These are phyloP conservation scores for Pythium chondricola DNA, from an alignment of 352 stramenopile genomes.

Conservation along the genomic window DNA sequence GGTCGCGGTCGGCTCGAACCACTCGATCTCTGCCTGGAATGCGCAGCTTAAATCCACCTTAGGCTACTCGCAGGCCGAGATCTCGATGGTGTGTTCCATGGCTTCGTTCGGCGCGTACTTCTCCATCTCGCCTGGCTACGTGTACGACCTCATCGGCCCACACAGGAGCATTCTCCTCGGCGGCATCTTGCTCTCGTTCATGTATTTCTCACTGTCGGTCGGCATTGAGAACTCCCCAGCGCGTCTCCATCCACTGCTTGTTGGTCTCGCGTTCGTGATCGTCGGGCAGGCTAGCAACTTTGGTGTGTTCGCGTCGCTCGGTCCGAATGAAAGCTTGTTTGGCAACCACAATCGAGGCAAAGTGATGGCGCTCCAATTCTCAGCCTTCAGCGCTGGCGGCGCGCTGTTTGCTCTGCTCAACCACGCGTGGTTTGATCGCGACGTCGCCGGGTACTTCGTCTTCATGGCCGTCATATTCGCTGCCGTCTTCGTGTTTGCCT, in stretches of 20 bases:
- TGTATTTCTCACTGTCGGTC: constrained; percentile 40
- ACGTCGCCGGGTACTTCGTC: constrained; percentile 52
- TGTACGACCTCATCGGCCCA: constrained; percentile 62
- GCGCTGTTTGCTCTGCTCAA: constrained; percentile 69
- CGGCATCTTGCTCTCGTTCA: constrained; percentile 24
- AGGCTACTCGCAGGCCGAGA: constrained; percentile 62
- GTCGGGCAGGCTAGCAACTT: constrained; percentile 65
- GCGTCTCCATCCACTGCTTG: constrained; percentile 36
- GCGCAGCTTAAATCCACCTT: constrained; percentile 50
- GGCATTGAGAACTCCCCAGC: constrained; percentile 26
- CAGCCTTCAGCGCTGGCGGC: constrained; percentile 58
- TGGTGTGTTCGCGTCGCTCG: constrained; percentile 62
- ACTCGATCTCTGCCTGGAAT: constrained; percentile 78
- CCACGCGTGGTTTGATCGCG: constrained; percentile 41
- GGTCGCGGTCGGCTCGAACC: constrained; percentile 55
- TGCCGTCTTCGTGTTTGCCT: constrained; percentile 43
- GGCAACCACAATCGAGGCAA: constrained; percentile 57
- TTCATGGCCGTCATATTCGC: constrained; percentile 63
- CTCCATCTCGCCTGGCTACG: constrained; percentile 52
- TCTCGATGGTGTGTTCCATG: constrained; percentile 74
- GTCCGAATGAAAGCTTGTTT: constrained; percentile 68
- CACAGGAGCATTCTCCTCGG: constrained; percentile 51
- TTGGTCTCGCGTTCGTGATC: constrained; percentile 48
- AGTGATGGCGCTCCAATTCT: constrained; percentile 61
- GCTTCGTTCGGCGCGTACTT: constrained; percentile 77